A percentile compares a stretch with the other conserved stretches of the same genome.
Evolutionary conservation across 2,329 filamentous ascomycete species (phyloP).

Genomic region (Pyrenochaeta sp.): DNA sequence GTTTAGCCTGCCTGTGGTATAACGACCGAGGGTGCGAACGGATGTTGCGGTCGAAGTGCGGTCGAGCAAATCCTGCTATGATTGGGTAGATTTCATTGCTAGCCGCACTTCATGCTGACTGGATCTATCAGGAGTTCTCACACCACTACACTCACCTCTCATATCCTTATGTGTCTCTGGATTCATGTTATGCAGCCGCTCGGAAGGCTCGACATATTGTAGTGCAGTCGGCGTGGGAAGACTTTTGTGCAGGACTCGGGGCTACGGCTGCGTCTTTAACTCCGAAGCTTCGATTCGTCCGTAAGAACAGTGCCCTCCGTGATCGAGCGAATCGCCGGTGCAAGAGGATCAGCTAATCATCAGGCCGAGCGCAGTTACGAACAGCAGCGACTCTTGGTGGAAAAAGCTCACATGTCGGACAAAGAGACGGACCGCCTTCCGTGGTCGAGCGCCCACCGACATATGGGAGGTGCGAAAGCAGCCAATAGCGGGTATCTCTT

Average conservation of each 20-base stretch:
- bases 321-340: background rate
- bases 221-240: background rate
- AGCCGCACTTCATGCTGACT: too few relatives aligned
- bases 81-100: too few relatives aligned
- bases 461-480: background rate
- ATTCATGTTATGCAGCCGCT: background rate
- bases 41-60: background rate
- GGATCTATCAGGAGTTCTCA: too few relatives aligned
- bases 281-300: background rate
- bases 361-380: background rate
- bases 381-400: background rate
- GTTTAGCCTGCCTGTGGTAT: background rate
- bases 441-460: background rate
- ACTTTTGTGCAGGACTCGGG: too few relatives aligned
- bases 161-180: too few relatives aligned
- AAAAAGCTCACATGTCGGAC: slow-evolving; percentile 13
- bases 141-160: too few relatives aligned
- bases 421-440: slow-evolving; percentile 22
- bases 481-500: slow-evolving; percentile 17
- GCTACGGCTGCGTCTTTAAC: background rate
- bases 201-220: background rate
- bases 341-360: background rate
- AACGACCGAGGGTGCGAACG: background rate
- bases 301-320: background rate
- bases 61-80: too few relatives aligned